Conservation (phyloP, 2,329 filamentous ascomycete species). For the Pseudogymnoascus sp. region DNA sequence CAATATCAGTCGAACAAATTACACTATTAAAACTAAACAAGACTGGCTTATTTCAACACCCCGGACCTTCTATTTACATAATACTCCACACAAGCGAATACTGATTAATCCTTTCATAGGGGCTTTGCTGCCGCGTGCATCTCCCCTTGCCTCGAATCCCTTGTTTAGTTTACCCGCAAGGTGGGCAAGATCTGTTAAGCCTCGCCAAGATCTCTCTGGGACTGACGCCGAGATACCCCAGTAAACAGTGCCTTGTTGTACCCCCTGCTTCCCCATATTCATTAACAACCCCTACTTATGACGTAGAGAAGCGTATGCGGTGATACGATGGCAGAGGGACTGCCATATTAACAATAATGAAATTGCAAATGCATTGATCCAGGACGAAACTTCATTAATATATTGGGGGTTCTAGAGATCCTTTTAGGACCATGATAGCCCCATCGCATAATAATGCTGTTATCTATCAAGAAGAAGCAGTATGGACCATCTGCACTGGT, state of each 20-base stretch:
- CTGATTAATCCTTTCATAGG: too few species aligned
- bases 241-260: neutral
- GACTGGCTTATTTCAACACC: neutral
- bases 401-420: neutral
- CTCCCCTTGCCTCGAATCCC: neutral
- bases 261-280: neutral
- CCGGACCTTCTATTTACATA: neutral
- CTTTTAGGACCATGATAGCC: neutral
- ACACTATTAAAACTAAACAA: neutral
- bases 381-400: conserved; percentile 1
- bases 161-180: neutral
- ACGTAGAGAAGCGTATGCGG: neutral
- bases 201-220: neutral
- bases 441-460: neutral
- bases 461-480: neutral
- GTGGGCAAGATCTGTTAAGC: conserved; percentile 1
- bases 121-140: neutral
- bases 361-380: neutral
- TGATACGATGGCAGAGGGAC: neutral
- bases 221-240: neutral
- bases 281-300: neutral
- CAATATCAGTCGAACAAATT: neutral
- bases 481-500: neutral
- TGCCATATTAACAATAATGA: neutral
- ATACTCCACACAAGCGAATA: neutral